Evolutionary conservation across 164 flowering plant species (phyloP), one percentile per base, ranked within the genome.

Genomic region (Tetracentron sinense): DNA sequence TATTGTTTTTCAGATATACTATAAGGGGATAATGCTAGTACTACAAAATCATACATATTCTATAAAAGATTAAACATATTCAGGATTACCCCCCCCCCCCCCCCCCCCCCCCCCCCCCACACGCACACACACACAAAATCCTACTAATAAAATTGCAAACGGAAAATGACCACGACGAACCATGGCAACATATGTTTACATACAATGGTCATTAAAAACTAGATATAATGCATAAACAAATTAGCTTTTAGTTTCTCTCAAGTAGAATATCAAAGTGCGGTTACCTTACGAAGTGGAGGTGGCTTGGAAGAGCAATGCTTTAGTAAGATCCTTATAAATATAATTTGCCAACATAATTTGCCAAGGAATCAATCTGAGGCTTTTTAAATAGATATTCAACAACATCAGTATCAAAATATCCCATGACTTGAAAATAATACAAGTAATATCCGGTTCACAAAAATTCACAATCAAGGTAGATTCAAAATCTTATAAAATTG

Each of bases 201-300:
- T n/a, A n/a, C n/a, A 38, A 3, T 38, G 44, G 44, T 38, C 38
- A 17, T 16, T 16, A 15, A 20, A 49, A 54, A 21, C 44, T 47
- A 52, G 22, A 44, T 30, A 64, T 7, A 7, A 19, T 20, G 16
- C 6, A 6, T 21, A 58, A 58, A 20, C 25, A 14, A 30, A 52
- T 5, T 27, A 28, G 67, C 29, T 57, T 56, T 49, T 42, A 26
- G 42, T 27, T 55, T 49, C 47, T 23, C 53, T 30, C 30, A n/a
- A n/a, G n/a, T 50, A 4, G 42, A 53, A 16, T 42, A 58, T 23
- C 17, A n/a, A n/a, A 72, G 15, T n/a, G 58, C 50, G 27, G 19
- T 62, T 83, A 88, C 98, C 97, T 86, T 87, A 21, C 96, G 97
- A 66, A 94, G 75, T 46, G 89, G 87, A 42, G 97, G 92, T 42